Base-by-base conservation (phyloP, 805 yeast genomes). In the Wickerhamiella allomyrinae region DNA sequence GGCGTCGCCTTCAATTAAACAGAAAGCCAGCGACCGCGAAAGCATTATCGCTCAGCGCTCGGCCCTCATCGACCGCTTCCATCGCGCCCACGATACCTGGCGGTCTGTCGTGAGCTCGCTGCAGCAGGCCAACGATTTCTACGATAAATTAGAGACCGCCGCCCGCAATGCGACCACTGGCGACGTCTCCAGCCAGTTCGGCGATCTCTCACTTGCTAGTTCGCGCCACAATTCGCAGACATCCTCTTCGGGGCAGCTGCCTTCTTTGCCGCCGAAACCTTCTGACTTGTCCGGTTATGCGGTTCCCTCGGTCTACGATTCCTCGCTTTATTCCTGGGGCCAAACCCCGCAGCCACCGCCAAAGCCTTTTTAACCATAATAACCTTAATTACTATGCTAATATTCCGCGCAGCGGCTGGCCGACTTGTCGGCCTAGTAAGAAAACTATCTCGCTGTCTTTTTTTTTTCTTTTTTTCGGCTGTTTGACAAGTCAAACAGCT, bases 111-210 rank as follows among this genome's bases (percentile, higher is more conserved):
- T 64, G 10, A 62, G 63, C 6, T 94, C 93, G 5, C 57, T 74
- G 42, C 59, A 62, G 13, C 76, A 74, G 48, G 94, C 94, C 0
- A 51, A 60, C 8, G 67, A 61, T 9, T 82, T 84, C 54, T 89
- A 89, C 57, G 60, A 62, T 7, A 70, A 74, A 43, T 59, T 75
- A 24, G 57, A 61, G 29, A 53, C 52, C 14, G 66, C 64, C 49
- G 65, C 66, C 5, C 23, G 44, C 37, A 8, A 19, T 2, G 34
- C 34, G 21, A 20, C 15, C 15, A 5, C 34, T 3, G 20, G n/a
- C 15, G 21, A 31, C n/a, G 10, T 31, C 34, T 13, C 13, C 31
- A 11, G n/a, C 6, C 6, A 5, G 17, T 31, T 31, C 21, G 20
- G 10, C 11, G 15, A 21, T 15, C 21, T 31, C 13, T 24, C 17